Evolutionary conservation across 2,329 filamentous ascomycete genomes (phyloP), one percentile per base, ranked within the genome.

Genomic region (Aspergillus nomiae): DNA sequence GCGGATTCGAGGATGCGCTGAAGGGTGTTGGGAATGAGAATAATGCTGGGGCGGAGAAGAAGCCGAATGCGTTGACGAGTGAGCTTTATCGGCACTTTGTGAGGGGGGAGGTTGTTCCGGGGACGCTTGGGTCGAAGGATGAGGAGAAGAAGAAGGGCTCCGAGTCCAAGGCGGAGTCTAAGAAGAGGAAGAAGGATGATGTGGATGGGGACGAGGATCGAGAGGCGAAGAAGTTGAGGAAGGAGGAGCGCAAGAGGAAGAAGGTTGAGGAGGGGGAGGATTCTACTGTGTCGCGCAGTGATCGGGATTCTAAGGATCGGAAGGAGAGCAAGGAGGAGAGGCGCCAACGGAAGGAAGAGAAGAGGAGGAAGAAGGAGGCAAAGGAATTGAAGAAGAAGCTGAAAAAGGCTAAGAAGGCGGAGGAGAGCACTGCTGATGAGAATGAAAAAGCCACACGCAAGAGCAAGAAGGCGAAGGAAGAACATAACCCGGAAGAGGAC

Each of bases 1-100:
- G 92, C 63, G 95, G 95, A 12, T 97, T 97, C 70, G 94, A 98
- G 78, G 89, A 93, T 75, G 93, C 94, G 61, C 82, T 97, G 67
- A 91, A 95, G 77, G 91, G 90, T 4, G 84, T 97, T 59, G 84
- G 84, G 0, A 78, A 80, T 4, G 90, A 91, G 74, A 82, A 69
- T 60, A 87, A 61, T 78, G 85, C 69, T 80, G 90, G 82, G 85
- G 86, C 63, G 76, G 86, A 66, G 81, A 79, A 36, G 21, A 66
- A 70, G 82, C 84, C 65, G 55, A 78, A 76, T 57, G 73, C 73
- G 72, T 82, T 74, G 74, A 76, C 68, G 68, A 85, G 76, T 74
- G 83, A 77, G 80, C 81, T 98, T 9, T 97, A 97, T 75, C 86
- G 89, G 10, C 90, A 88, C 57, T 98, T 99, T 74, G 92, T 98